phyloP scores from a whole-genome alignment of 139 green algal genomes.

The Haematococcus sp. region DNA sequence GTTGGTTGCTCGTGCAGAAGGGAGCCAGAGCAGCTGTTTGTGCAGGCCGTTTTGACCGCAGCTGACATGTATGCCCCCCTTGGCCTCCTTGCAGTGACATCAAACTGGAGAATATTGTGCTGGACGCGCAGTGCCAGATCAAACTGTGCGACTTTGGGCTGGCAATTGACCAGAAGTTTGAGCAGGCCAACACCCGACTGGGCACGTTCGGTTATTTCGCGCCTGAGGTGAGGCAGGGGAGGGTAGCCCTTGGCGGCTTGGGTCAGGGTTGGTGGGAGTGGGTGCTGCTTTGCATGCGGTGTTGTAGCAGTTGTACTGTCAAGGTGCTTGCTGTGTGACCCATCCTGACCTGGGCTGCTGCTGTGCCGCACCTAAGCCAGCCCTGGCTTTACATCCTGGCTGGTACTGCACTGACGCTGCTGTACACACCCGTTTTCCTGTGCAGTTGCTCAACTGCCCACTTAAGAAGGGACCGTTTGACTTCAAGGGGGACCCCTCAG shows the following conservation, averaged over 20 bases:
- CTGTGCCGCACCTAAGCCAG: neutral
- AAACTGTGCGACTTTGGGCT: constrained; percentile 52
- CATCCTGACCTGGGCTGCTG: neutral
- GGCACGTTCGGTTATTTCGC: constrained; percentile 49
- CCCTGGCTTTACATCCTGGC: too few relatives aligned
- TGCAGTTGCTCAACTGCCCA: constrained; percentile 30
- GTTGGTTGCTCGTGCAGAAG: too few relatives aligned
- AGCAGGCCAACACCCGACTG: constrained; percentile 52
- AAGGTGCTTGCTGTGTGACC: neutral
- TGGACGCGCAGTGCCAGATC: constrained; percentile 46
- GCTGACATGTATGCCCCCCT: too few relatives aligned
- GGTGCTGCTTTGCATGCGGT: too few relatives aligned
- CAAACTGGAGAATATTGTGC: constrained; percentile 87
- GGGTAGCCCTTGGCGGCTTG: neutral
- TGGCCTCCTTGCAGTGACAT: constrained; percentile 72
- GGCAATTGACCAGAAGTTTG: constrained; percentile 47
- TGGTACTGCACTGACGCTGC: neutral
- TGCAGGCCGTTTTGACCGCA: too few relatives aligned
- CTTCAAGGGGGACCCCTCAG: constrained; percentile 36
- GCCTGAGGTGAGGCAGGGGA: constrained; percentile 34
- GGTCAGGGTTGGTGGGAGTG: too few relatives aligned
- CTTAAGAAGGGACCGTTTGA: constrained; percentile 49
- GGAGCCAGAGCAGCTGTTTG: too few relatives aligned
- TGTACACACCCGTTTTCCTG: too few relatives aligned
- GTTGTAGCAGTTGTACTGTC: too few relatives aligned